phyloP scores from a whole-genome alignment of 306 rosid genomes.

The Castanea mollissima region DNA sequence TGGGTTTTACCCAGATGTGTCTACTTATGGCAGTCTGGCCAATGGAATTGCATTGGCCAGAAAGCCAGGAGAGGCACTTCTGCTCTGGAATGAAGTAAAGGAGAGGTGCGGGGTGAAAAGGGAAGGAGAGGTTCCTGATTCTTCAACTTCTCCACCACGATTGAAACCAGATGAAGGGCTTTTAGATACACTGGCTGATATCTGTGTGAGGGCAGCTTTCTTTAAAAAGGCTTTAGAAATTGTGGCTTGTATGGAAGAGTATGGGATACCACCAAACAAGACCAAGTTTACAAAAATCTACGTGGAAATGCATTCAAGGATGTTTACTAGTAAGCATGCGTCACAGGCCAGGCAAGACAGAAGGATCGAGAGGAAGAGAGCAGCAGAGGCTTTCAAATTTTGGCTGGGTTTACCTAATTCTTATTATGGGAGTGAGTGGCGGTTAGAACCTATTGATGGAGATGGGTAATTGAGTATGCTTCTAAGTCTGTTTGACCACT shows the following conservation, averaged over 20 bases:
- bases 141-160: slow-evolving; percentile 46
- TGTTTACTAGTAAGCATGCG: slow-evolving; percentile 98
- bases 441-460: slow-evolving; percentile 70
- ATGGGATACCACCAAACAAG: slow-evolving; percentile 90
- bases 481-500: slow-evolving; percentile 33
- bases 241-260: slow-evolving; percentile 98
- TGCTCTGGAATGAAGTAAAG: slow-evolving; percentile 94
- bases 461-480: slow-evolving; percentile 27
- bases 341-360: slow-evolving; percentile 89
- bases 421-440: slow-evolving; percentile 95
- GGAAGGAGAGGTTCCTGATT: slow-evolving; percentile 33
- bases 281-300: slow-evolving; percentile 86
- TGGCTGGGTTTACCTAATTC: slow-evolving; percentile 97
- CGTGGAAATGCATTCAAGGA: slow-evolving; percentile 98
- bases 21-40: slow-evolving; percentile 87
- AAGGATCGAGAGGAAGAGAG: slow-evolving; percentile 86
- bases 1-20: slow-evolving; percentile 71
- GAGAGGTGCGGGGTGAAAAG: slow-evolving; percentile 58
- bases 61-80: slow-evolving; percentile 92
- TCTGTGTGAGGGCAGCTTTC: slow-evolving; percentile 94
- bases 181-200: slow-evolving; percentile 84
- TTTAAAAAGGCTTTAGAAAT: slow-evolving; percentile 87
- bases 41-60: slow-evolving; percentile 79
- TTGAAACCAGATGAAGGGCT: slow-evolving; percentile 91
- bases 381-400: slow-evolving; percentile 98